Evolutionary conservation across 2,329 filamentous ascomycete species (phyloP), one percentile per base, ranked within the genome.

Genomic region (Dactylonectria estremocensis): DNA sequence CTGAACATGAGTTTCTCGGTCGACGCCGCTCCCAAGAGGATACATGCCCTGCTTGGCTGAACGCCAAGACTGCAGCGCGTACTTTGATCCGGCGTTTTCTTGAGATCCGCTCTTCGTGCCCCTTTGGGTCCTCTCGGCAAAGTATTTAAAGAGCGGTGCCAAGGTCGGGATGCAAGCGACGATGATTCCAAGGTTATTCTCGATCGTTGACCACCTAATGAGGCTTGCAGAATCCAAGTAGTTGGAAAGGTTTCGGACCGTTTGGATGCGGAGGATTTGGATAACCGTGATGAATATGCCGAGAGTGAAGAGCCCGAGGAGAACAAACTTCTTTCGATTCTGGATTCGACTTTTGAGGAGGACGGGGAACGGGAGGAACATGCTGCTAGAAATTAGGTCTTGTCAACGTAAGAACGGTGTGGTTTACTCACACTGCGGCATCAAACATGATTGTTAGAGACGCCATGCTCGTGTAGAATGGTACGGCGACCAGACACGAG

Each of bases 261-360:
- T 86, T 63, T 83, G 80, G 64, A 87, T 84, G 14, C 85, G 85
- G 66, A 88, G 80, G 63, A 86, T 82, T 70, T 87, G 85, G 63
- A 87, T 85, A 53, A 85, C 69, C 5, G 83, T 86, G 49, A 87
- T 82, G 76, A 88, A 87, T 58, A 84, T 76, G n/a, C 86, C 86
- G 24, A 88, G 79, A 3, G 80, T 78, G 71, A 87, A 87, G 31
- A 87, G 77, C 5, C 76, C 76, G 0, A 81, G 76, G 0, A 87
- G 77, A 3, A 84, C 79, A 3, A 81, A 50, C 74, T 86, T 85
- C 56, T 82, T 83, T 24, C 80, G 79, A 1, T 62, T 72, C 31
- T 81, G 80, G 31, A 84, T 79, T 45, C 79, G 78, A 1, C 80
- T 77, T 14, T 74, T 75, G 37, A 81, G 59, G 8, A 85, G 76